phyloP scores from a whole-genome alignment of 2,329 filamentous ascomycete genomes.

The Fusarium algeriense region DNA sequence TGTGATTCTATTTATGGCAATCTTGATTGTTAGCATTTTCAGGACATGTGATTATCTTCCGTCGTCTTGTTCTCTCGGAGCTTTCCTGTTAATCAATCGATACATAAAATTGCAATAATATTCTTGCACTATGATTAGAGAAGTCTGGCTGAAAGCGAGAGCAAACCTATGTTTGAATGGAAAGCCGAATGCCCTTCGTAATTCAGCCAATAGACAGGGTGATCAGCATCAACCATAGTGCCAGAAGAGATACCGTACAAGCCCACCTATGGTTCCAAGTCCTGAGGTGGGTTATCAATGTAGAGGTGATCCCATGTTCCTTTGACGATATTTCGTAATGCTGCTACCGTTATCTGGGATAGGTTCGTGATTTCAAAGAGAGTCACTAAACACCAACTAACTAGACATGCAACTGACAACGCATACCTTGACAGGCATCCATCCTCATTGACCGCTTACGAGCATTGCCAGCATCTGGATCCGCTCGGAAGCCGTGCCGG shows the following conservation, averaged over 20 bases:
- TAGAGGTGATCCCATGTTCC: background rate
- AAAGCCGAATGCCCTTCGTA: background rate
- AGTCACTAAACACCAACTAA: background rate
- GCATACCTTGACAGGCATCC: background rate
- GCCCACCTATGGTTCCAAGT: background rate
- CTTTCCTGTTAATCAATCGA: background rate
- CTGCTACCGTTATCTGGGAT: background rate
- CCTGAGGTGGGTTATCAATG: background rate
- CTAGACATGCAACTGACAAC: background rate
- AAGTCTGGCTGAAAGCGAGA: background rate
- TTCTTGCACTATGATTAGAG: background rate
- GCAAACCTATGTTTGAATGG: background rate
- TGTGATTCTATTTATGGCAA: background rate
- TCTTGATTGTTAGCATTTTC: background rate
- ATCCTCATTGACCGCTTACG: background rate
- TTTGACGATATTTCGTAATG: background rate
- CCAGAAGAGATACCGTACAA: background rate
- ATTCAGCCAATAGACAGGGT: background rate
- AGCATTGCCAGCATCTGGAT: conserved; percentile 4
- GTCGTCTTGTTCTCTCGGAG: background rate
- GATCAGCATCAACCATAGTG: background rate
- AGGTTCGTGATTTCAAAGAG: background rate
- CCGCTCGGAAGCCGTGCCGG: conserved; percentile 17
- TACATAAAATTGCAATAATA: too few species aligned
- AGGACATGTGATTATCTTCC: background rate